phyloP scores from a whole-genome alignment of 306 rosid species.

The Ormosia semicastrata region DNA sequence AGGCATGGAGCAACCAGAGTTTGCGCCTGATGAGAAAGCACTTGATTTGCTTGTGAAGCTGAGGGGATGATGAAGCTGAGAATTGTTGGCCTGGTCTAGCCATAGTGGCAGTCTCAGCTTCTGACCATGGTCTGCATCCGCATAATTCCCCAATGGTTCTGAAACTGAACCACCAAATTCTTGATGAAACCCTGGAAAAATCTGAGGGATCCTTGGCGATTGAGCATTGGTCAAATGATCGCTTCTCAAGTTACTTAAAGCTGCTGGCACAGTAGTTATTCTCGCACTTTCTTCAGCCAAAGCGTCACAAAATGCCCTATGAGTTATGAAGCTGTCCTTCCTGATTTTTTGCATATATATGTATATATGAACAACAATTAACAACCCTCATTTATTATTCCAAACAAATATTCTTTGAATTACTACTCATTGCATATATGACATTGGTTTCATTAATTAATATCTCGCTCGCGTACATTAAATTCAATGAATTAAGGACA shows the following conservation, averaged over 20 bases:
- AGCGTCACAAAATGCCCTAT: slow-evolving; percentile 85
- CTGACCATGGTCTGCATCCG: slow-evolving; percentile 1
- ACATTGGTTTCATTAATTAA: neutral
- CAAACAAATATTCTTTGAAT: slow-evolving; percentile 8
- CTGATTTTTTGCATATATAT: slow-evolving; percentile 39
- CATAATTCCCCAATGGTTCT: slow-evolving; percentile 19
- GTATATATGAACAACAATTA: neutral
- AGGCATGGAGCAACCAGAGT: neutral
- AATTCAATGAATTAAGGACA: slow-evolving; percentile 18
- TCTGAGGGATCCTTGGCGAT: slow-evolving; percentile 32
- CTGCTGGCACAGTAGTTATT: slow-evolving; percentile 34
- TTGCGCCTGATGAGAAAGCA: slow-evolving; percentile 7
- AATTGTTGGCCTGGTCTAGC: slow-evolving; percentile 39
- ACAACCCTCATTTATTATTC: neutral
- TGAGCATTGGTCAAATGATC: slow-evolving; percentile 23
- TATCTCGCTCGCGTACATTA: neutral
- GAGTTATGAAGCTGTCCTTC: slow-evolving; percentile 93
- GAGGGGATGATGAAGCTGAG: neutral
- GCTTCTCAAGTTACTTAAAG: slow-evolving; percentile 38
- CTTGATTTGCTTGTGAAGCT: slow-evolving; percentile 8
- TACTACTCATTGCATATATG: neutral
- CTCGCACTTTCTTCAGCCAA: slow-evolving; percentile 65
- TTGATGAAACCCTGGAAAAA: slow-evolving; percentile 39
- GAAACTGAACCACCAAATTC: slow-evolving; percentile 35
- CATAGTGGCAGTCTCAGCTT: slow-evolving; percentile 47